Conservation (phyloP, 176 grass and related monocot genomes). For the Oryza glumipatula region DNA sequence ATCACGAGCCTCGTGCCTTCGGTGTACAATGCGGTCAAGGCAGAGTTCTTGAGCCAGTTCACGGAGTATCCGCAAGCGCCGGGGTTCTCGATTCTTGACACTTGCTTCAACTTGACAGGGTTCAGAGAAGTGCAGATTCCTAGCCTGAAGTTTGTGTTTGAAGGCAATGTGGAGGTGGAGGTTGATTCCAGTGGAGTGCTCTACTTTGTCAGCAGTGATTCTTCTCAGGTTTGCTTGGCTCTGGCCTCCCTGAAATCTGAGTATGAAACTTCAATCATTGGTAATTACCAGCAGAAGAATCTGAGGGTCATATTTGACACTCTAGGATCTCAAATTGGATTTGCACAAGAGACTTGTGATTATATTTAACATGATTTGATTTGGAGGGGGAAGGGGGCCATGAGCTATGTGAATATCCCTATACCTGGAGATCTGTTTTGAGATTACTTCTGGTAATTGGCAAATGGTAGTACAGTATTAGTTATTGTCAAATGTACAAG, state of each 20-base stretch:
- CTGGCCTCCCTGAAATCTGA: constrained; percentile 71
- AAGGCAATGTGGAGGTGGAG: constrained; percentile 57
- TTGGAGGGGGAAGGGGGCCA: constrained; percentile 15
- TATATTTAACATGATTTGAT: constrained; percentile 48
- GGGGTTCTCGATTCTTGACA: constrained; percentile 75
- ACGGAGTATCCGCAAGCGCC: constrained; percentile 54
- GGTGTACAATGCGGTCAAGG: constrained; percentile 63
- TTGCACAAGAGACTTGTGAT: constrained; percentile 79
- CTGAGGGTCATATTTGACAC: constrained; percentile 85
- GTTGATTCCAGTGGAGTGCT: constrained; percentile 80
- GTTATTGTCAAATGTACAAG: constrained; percentile 36
- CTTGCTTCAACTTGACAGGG: constrained; percentile 87
- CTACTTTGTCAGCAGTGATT: constrained; percentile 76
- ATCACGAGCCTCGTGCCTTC: constrained; percentile 77
- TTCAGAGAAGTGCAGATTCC: constrained; percentile 72
- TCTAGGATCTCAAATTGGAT: constrained; percentile 60
- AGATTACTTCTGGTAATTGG: constrained; percentile 61
- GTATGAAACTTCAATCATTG: constrained; percentile 72
- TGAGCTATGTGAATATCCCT: constrained; percentile 58
- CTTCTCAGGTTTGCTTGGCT: constrained; percentile 85
- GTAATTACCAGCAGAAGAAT: constrained; percentile 99
- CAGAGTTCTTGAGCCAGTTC: constrained; percentile 68
- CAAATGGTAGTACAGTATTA: constrained; percentile 50
- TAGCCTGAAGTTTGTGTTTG: constrained; percentile 62
- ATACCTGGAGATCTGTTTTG: constrained; percentile 47